Conservation (phyloP, 768 basidiomycete genomes). For the Krasilnikovozyma curviuscula region DNA sequence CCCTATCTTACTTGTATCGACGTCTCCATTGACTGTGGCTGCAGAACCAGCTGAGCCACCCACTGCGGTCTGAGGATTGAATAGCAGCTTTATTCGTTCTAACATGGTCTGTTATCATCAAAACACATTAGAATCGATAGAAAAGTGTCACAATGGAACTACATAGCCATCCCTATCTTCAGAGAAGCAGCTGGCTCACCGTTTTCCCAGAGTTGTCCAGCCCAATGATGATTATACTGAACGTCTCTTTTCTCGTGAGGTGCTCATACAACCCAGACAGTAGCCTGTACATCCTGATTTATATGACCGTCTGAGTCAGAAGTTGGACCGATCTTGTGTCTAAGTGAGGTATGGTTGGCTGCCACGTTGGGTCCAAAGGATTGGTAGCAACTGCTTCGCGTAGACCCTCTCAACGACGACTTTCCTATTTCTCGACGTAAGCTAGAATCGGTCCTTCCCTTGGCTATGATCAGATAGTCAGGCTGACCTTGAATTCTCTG, state of each 20-base stretch:
- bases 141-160: conserved; percentile 2
- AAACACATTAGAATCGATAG: conserved; percentile 1
- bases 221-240: conserved; percentile 85
- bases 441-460: too few species aligned
- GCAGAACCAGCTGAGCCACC: too few species aligned
- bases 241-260: conserved; percentile 63
- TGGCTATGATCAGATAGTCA: too few species aligned
- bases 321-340: too few species aligned
- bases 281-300: conserved; percentile 94
- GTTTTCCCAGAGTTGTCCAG: conserved; percentile 58
- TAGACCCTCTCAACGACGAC: too few species aligned
- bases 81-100: conserved; percentile 84
- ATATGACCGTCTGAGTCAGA: too few species aligned
- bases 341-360: too few species aligned
- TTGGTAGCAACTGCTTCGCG: too few species aligned
- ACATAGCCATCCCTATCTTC: not conserved
- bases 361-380: too few species aligned
- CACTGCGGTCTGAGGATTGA: conserved; percentile 70
- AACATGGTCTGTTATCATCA: conserved; percentile 44
- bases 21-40: too few species aligned
- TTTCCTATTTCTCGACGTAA: too few species aligned
- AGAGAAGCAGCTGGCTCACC: conserved; percentile 17
- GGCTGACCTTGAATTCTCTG: too few species aligned
- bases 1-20: conserved; percentile 65
- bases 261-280: conserved; percentile 80